phyloP scores from a whole-genome alignment of 805 yeast genomes.

The Priceomyces haplophilus region DNA sequence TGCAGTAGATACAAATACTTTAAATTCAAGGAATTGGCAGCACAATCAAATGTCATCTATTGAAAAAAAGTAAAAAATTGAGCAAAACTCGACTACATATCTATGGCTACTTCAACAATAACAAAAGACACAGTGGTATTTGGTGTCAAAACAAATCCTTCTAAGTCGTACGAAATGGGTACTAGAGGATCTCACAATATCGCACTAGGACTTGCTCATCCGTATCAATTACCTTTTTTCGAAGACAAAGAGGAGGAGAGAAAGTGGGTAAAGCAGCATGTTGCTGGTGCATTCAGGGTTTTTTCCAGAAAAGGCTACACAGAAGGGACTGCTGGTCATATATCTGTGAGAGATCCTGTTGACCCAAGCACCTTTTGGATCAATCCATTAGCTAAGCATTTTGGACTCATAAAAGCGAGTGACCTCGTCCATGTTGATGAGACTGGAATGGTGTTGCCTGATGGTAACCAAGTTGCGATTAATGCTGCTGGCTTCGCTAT shows the following conservation, averaged over 20 bases:
- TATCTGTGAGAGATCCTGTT: constrained; percentile 80
- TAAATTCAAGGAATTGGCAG: neutral
- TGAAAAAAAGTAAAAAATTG: no score
- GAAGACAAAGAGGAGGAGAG: constrained; percentile 48
- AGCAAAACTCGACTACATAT: no score
- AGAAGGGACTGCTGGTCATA: constrained; percentile 85
- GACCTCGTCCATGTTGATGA: constrained; percentile 41
- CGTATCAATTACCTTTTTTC: constrained; percentile 52
- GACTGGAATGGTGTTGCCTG: constrained; percentile 35
- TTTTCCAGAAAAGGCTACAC: constrained; percentile 76
- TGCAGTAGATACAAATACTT: neutral
- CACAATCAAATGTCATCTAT: no score
- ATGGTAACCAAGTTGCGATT: constrained; percentile 37
- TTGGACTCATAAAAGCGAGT: constrained; percentile 39
- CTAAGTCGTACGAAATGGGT: constrained; percentile 40
- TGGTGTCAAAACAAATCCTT: neutral
- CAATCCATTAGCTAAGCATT: constrained; percentile 82
- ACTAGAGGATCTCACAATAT: constrained; percentile 60
- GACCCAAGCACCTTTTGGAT: constrained; percentile 84
- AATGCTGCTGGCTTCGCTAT: constrained; percentile 43
- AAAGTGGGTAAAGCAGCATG: constrained; percentile 60
- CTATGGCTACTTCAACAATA: neutral
- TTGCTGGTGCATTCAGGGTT: constrained; percentile 82
- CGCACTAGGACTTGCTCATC: constrained; percentile 48
- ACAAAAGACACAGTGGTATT: neutral